Percentiles rank a stretch among this genome's conserved stretches.
Conservation (phyloP, 1,284 basidiomycete species). For the Sparassis latifolia region DNA sequence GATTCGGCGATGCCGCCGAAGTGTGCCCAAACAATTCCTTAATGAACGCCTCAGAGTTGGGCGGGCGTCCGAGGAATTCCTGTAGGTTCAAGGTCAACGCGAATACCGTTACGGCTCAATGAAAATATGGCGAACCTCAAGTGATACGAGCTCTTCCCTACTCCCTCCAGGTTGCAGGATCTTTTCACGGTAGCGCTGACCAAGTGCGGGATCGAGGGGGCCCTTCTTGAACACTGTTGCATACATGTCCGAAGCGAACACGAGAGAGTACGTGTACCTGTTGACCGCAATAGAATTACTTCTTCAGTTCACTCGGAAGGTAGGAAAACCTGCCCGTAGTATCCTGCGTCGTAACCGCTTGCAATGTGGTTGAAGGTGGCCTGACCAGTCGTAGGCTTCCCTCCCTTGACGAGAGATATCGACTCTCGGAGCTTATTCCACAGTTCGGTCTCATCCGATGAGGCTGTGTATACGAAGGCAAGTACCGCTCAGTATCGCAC, state of each 20-base stretch:
- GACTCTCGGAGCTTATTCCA: constrained; percentile 68
- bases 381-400: constrained; percentile 61
- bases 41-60: constrained; percentile 74
- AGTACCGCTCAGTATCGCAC: no score
- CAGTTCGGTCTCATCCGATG: constrained; percentile 61
- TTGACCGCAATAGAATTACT: not conserved
- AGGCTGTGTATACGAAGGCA: constrained; percentile 29
- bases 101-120: not conserved
- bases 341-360: constrained; percentile 74
- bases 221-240: constrained; percentile 72
- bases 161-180: constrained; percentile 52
- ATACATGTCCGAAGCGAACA: constrained; percentile 80
- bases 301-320: not conserved
- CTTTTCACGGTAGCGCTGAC: constrained; percentile 43
- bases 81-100: constrained; percentile 12
- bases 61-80: constrained; percentile 72
- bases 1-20: not conserved
- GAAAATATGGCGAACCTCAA: constrained; percentile 33
- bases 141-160: constrained; percentile 50
- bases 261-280: constrained; percentile 65
- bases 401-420: constrained; percentile 62
- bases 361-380: constrained; percentile 66
- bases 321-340: constrained; percentile 56
- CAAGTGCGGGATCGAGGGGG: constrained; percentile 60
- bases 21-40: constrained; percentile 48